Percentiles rank a stretch among this genome's conserved stretches.
Conservation (phyloP, 305 asterid species). For the Fraxinus sp. region DNA sequence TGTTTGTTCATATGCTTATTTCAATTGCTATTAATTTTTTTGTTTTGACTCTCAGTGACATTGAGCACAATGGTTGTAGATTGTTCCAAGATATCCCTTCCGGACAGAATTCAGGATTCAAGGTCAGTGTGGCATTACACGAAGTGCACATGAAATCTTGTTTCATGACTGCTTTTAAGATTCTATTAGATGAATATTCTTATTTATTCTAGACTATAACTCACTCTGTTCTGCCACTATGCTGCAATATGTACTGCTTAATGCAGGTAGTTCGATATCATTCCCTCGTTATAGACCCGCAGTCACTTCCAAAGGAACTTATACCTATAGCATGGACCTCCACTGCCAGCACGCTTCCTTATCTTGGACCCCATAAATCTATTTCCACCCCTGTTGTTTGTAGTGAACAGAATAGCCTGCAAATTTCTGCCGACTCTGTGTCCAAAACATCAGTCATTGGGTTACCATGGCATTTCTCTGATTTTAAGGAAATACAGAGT, state of each 20-base stretch:
- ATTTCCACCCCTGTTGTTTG: conserved; percentile 37
- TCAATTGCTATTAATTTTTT: conserved; percentile 9
- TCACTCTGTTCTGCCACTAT: neutral
- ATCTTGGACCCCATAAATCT: conserved; percentile 39
- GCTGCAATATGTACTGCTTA: conserved; percentile 5
- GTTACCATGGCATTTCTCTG: conserved; percentile 32
- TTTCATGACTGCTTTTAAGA: neutral
- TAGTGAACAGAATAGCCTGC: conserved; percentile 34
- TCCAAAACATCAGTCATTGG: conserved; percentile 35
- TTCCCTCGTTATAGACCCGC: conserved; percentile 84
- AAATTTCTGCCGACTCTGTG: conserved; percentile 28
- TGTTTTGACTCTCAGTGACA: conserved; percentile 52
- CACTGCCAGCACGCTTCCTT: conserved; percentile 57
- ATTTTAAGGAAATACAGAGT: conserved; percentile 34
- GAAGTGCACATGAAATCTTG: neutral
- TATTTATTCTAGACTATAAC: neutral
- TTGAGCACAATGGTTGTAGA: conserved; percentile 71
- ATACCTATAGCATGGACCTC: conserved; percentile 96
- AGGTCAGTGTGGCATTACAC: conserved; percentile 48
- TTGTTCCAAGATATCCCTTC: conserved; percentile 80
- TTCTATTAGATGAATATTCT: too few species aligned
- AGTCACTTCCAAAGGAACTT: conserved; percentile 80
- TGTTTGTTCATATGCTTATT: conserved; percentile 9
- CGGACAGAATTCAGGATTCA: conserved; percentile 78
- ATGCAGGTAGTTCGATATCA: conserved; percentile 91